Evolutionary conservation across 768 basidiomycete genomes (phyloP).

Genomic region (Lactarius indigo): DNA sequence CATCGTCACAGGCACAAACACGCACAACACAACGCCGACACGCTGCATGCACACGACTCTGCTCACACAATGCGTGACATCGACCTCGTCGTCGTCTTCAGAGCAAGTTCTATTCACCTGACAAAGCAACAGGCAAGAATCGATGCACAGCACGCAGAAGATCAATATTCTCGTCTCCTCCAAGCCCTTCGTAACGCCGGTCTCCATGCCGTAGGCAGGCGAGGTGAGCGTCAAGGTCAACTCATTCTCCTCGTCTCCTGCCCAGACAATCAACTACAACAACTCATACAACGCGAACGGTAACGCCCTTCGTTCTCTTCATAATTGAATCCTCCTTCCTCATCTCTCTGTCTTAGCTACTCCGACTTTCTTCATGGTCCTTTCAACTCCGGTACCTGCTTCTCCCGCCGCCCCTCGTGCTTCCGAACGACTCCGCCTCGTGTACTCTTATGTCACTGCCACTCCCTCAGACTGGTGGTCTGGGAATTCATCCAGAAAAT

Average conservation of each 20-base stretch:
- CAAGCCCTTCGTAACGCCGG: constrained; percentile 58
- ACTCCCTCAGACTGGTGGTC: constrained; percentile 72
- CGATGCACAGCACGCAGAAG: constrained; percentile 59
- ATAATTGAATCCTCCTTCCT: not conserved
- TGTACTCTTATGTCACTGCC: constrained; percentile 68
- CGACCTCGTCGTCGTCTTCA: constrained; percentile 73
- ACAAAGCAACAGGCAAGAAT: constrained; percentile 62
- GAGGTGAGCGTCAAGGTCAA: constrained; percentile 74
- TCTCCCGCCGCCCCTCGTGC: constrained; percentile 49
- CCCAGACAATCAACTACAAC: constrained; percentile 54
- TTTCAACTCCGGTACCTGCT: constrained; percentile 52
- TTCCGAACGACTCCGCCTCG: constrained; percentile 77
- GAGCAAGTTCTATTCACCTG: constrained; percentile 46
- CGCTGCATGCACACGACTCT: not conserved
- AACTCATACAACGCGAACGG: constrained; percentile 73
- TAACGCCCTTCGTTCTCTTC: constrained; percentile 34
- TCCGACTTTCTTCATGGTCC: constrained; percentile 72
- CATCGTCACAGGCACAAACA: not conserved
- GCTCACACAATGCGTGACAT: constrained; percentile 45
- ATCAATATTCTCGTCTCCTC: constrained; percentile 65
- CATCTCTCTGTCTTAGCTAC: constrained; percentile 42
- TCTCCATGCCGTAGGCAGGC: constrained; percentile 66
- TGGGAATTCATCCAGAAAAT: constrained; percentile 73
- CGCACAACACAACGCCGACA: not conserved
- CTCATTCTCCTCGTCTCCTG: constrained; percentile 75